Base-by-base conservation (phyloP, 768 basidiomycete species). In the Termitomyces sp. region DNA sequence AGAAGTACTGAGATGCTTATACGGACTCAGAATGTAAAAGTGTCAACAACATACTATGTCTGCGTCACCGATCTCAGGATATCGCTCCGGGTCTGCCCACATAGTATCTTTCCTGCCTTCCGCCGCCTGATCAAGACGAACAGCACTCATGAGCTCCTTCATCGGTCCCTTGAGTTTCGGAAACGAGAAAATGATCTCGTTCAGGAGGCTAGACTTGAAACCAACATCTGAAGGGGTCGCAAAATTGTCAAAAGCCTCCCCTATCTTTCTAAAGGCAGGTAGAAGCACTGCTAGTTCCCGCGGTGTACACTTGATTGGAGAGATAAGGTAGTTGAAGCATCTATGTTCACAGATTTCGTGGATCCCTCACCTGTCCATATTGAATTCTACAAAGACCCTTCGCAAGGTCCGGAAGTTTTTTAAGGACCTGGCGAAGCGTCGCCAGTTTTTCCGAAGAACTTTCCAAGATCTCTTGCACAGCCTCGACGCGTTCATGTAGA, bases 351-450 rank as follows among this genome's bases (percentile, higher is more conserved):
- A 7, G 18, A 6, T 6, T 27, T 30, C 26, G 37, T 13, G 6
- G 12, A 13, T 27, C 30, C 36, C 76, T 62, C 62, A 93, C 93
- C 76, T 93, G 91, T 47, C 93, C 91, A 64, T 96, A 96, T 67
- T 95, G 93, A 33, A 98, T 89, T 32, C 94, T 78, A 59, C 87
- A 89, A 16, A 98, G 74, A 0, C 96, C 96, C 67, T 83, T 88
- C 0, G 89, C 85, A 46, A 98, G 82, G 69, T 98, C 95, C 0
- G 95, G 94, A n/a, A 94, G 77, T 34, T 82, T 82, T 67, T 74
- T 86, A 55, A 96, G 75, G n/a, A 84, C 68, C 36, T 82, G 78
- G 18, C 89, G 83, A n/a, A 96, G 78, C 34, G 79, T 81, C 36
- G 82, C 80, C 42, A 95, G 74, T 43, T 79, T 79, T 16, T 85